Evolutionary conservation across 805 yeast genomes (phyloP), one percentile per base, ranked within the genome.

Genomic region (Candida andamanensis): DNA sequence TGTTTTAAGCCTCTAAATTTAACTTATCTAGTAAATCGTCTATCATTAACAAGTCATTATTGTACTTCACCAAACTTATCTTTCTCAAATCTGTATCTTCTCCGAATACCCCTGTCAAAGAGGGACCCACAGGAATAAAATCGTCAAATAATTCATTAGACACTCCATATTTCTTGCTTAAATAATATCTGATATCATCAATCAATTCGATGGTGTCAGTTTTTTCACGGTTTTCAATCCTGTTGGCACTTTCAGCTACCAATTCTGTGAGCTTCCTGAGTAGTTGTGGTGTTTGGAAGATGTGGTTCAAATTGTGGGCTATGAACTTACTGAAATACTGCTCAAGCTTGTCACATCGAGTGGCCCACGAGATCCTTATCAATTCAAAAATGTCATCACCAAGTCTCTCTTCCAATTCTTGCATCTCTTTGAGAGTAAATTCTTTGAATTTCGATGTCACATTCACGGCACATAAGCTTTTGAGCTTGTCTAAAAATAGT

Each of bases 171-270:
- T 58, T 60, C 45, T 67, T 63, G 9, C 60, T 46, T 28, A 84
- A 52, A 41, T 77, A 80, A 52, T 69, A 84, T 41, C 87, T 62
- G 8, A 84, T 78, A 56, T 83, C 94, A 54, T 83, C 95, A 17
- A 84, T 63, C 43, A 84, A 59, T 46, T 84, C 95, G 47, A 84
- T 80, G 1, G 90, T 80, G 56, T 84, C 95, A 0, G 83, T 79
- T 38, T 77, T 85, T 43, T 84, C 78, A 48, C 92, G 67, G 11
- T 51, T 55, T 14, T 67, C 47, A 30, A 84, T 81, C 44, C 85
- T 58, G 11, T 46, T 41, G 0, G 90, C 80, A 48, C 75, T 66
- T 41, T 63, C 67, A 30, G 39, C 44, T n/a, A 63, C 50, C 13
- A 60, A 39, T 6, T 24, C 26, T 6, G 39, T 30, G 12, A 60